These are phyloP conservation scores for Yamadazyma membranifaciens DNA, from an alignment of 1,139 yeast genomes.

Conservation along the genomic window DNA sequence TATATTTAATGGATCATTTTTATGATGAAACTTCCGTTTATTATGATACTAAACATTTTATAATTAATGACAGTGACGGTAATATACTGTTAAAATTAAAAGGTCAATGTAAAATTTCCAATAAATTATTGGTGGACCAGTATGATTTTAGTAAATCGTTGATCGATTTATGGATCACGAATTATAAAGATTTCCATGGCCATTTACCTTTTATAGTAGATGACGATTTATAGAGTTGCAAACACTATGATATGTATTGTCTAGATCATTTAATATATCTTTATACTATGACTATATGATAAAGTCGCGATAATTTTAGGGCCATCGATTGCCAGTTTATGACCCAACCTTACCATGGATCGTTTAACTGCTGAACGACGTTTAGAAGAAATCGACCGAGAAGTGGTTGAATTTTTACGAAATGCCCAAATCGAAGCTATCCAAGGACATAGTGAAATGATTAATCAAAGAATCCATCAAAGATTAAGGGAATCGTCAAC, in stretches of 20 bases:
- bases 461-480: too few relatives aligned
- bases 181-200: conserved; percentile 7
- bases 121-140: conserved; percentile 2
- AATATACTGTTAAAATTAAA: conserved; percentile 7
- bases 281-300: not conserved
- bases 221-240: not conserved
- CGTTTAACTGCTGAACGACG: not conserved
- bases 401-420: conserved; percentile 20
- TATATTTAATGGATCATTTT: conserved; percentile 20
- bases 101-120: conserved; percentile 11
- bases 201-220: conserved; percentile 1
- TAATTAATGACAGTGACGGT: conserved; percentile 5
- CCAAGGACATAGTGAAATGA: too few relatives aligned
- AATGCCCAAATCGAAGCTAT: too few relatives aligned
- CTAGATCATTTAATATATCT: not conserved
- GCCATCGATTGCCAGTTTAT: not conserved
- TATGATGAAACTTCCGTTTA: conserved; percentile 18
- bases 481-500: too few relatives aligned
- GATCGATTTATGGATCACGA: conserved; percentile 9
- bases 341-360: not conserved
- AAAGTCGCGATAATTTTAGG: not conserved
- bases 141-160: conserved; percentile 8
- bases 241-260: not conserved
- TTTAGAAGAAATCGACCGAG: conserved; percentile 17
- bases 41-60: conserved; percentile 7